Base-by-base conservation (phyloP, 768 basidiomycete species). In the Leccinum variicolor region DNA sequence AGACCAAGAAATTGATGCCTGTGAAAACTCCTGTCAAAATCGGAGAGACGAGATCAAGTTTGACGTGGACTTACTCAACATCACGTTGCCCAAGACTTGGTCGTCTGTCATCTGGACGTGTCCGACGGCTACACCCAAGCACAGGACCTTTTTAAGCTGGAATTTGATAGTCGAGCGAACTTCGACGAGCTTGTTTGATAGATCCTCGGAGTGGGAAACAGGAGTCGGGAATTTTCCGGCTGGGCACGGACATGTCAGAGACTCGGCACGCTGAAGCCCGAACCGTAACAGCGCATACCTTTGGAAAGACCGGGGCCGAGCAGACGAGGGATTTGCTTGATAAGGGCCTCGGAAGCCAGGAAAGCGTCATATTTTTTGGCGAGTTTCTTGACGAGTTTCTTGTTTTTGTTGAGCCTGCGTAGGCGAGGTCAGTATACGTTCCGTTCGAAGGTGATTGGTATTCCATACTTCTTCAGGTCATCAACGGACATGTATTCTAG, bases 1-100 rank as follows among this genome's bases (percentile, higher is more conserved):
- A 98, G 71, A 99, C 94, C 69, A 99, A 84, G 86, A 99, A 99
- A 87, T 99, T 99, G 84, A 98, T 96, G 77, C 92, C 92, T 93
- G 36, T 39, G 46, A 31, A 43, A 31, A 26, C n/a, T 26, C 54
- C 64, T 61, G 59, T 62, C 14, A 57, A 5, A 13, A 45, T 52
- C 52, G 19, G 39, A 9, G 49, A 11, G 26, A 19, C 46, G 6
- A 43, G 39, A 7, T 26, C 48, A 19, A n/a, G 25, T 17, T 21
- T 28, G 26, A 6, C 11, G 31, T 15, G 15, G 28, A 74, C 89
- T 53, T 67, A 94, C 92, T 88, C 71, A 99, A 78, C 97, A 99
- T 99, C 79, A 96, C 91, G 78, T 99, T 99, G 62, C 76, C 90
- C 66, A 98, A 83, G 62, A 98, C 90, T 77, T 98, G 93, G 77